Evolutionary conservation across 345 rosid genomes (phyloP).

Genomic region (Eucalyptus tenuipes): DNA sequence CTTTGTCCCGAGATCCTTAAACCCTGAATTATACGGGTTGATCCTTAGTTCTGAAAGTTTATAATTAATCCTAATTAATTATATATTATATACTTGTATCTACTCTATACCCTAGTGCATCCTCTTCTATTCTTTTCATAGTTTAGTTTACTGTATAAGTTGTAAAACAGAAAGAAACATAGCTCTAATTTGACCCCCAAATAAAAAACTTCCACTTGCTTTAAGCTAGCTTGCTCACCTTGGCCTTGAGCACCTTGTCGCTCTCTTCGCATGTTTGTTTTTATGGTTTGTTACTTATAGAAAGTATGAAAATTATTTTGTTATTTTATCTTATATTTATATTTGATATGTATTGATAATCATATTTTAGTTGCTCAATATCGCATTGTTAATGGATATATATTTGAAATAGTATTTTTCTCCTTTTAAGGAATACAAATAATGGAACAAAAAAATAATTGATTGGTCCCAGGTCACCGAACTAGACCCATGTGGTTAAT

Average conservation of each 20-base stretch:
- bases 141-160: accelerated
- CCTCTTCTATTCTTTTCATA: accelerated
- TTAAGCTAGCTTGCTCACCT: no score
- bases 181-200: no score
- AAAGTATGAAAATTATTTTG: accelerated
- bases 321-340: no score
- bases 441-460: no score
- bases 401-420: no score
- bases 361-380: accelerated
- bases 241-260: accelerated
- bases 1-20: accelerated
- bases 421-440: no score
- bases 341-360: no score
- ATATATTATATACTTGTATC: no score
- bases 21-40: accelerated
- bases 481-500: accelerated
- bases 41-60: accelerated
- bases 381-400: accelerated
- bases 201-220: no score
- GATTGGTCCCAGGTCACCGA: accelerated
- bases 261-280: accelerated
- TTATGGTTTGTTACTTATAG: no score
- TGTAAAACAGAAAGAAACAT: accelerated
- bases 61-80: accelerated
- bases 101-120: no score